Evolutionary conservation across 2,329 filamentous ascomycete genomes (phyloP).

Genomic region (Aspergillus pseudoglaucus): DNA sequence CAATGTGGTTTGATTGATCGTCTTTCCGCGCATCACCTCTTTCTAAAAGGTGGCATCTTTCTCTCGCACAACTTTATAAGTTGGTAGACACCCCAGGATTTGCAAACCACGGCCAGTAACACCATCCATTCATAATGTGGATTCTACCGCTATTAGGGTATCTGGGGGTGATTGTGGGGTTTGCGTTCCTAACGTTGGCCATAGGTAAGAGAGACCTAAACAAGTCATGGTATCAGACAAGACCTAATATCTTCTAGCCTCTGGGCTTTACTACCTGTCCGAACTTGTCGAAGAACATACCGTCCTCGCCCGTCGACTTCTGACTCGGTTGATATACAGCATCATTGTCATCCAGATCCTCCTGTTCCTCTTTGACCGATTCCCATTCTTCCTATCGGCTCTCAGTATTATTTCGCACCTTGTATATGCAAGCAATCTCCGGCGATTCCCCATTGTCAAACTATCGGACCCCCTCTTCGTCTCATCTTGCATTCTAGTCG

Average conservation of each 20-base stretch:
- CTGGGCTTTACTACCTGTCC: constrained; percentile 96
- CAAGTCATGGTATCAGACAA: constrained; percentile 5
- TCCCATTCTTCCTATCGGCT: constrained; percentile 67
- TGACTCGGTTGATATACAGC: constrained; percentile 76
- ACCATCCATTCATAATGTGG: constrained; percentile 63
- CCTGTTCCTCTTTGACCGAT: constrained; percentile 74
- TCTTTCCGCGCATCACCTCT: neutral
- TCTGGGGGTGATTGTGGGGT: constrained; percentile 77
- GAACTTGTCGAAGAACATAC: constrained; percentile 98
- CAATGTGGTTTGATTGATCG: neutral
- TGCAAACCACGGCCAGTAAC: neutral
- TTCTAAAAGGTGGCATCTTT: constrained; percentile 1
- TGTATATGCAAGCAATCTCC: constrained; percentile 83
- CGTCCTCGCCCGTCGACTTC: constrained; percentile 79
- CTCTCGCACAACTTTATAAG: neutral
- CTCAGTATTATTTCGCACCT: constrained; percentile 75
- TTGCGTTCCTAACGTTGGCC: constrained; percentile 87
- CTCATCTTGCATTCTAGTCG: constrained; percentile 73
- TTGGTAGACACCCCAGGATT: too few relatives aligned
- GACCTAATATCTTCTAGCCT: constrained; percentile 52
- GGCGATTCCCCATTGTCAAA: constrained; percentile 69
- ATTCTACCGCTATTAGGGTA: constrained; percentile 90
- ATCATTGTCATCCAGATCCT: constrained; percentile 69
- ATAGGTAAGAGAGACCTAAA: constrained; percentile 56
- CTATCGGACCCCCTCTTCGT: constrained; percentile 83